Conservation (phyloP, 139 green algal genomes). For the Axilococcus clingmanii region DNA sequence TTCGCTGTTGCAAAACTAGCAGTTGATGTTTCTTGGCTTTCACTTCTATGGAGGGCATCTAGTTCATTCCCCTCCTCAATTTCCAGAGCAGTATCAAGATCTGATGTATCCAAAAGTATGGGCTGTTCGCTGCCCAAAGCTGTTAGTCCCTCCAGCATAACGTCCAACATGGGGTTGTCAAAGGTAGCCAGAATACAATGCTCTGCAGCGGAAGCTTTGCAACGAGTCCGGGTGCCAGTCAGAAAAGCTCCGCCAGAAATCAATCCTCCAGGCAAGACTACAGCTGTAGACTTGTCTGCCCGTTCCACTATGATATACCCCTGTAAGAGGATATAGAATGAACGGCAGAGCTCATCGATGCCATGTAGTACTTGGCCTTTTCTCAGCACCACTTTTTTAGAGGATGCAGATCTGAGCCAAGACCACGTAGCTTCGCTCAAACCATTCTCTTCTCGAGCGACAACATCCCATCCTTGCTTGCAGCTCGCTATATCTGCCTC, state of each 20-base stretch:
- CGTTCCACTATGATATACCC: slow-evolving; percentile 10
- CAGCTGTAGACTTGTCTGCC: slow-evolving; percentile 3
- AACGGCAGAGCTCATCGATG: slow-evolving; percentile 26
- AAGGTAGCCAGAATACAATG: slow-evolving; percentile 35
- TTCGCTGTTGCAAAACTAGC: background rate
- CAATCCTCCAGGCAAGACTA: slow-evolving; percentile 34
- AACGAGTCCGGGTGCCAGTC: slow-evolving; percentile 18
- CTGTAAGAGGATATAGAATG: slow-evolving; percentile 42
- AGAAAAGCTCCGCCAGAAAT: slow-evolving; percentile 51
- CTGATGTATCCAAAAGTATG: background rate
- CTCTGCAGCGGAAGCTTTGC: slow-evolving; percentile 25
- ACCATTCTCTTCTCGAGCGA: slow-evolving; percentile 13
- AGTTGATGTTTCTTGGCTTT: background rate
- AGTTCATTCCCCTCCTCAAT: background rate
- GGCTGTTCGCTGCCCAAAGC: too few species aligned
- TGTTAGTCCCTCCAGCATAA: too few species aligned
- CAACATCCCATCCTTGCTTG: slow-evolving; percentile 44
- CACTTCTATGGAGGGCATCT: background rate
- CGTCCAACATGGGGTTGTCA: too few species aligned
- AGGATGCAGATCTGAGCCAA: background rate
- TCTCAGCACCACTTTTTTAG: slow-evolving; percentile 19
- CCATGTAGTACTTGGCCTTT: slow-evolving; percentile 32
- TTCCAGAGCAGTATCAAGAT: background rate
- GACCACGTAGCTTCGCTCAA: background rate
- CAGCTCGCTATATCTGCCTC: slow-evolving; percentile 20